Base-by-base conservation (phyloP, 148 eudicot genomes). In the Rhododendron griersonianum region DNA sequence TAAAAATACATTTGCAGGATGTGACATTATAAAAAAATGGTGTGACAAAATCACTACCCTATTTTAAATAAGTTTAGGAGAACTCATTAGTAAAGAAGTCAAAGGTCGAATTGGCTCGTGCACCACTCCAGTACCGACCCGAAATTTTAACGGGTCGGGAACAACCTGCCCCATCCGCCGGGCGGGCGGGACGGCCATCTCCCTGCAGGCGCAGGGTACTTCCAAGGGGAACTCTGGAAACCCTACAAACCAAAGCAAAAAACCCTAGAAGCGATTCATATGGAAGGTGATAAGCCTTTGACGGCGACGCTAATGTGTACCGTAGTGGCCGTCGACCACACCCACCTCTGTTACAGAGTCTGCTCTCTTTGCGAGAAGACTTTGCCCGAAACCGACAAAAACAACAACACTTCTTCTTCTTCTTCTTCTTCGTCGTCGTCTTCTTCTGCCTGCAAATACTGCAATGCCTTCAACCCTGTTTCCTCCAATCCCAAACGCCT, bases 291-390 rank as follows among this genome's bases (percentile, higher is more conserved):
- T 48, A 78, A 86, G 51, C 89, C 91, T 41, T 82, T 85, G 21
- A 89, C 73, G 73, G 73, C 7, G 73, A 11, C 91, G 9, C 61
- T 89, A 25, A 85, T 69, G 25, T 92, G 93, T 89, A 78, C 90
- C 9, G 90, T 95, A 7, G 90, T 95, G 37, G 92, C 93, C 55
- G 81, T 94, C 18, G 95, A 95, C 87, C 88, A 44, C 53, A 45
- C 81, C 81, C 25, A 78, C 28, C 28, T 78, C 53, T 78, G 30
- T 23, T 78, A 78, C 81, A 86, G 90, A 83, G 96, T 94, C 1
- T 95, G 98, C 81, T 89, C 95, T 75, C 53, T 89, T 28, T 95
- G 98, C 74, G 98, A 95, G 77, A 93, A 82, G 82, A 90, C 95
- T 37, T 92, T 95, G 33, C 83, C 88, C 5, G 89, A 87, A 35